Percentiles rank a stretch among this genome's conserved stretches.
phyloP scores from a whole-genome alignment of 2,329 filamentous ascomycete genomes.

The Cladosporium austrohemisphaericum region DNA sequence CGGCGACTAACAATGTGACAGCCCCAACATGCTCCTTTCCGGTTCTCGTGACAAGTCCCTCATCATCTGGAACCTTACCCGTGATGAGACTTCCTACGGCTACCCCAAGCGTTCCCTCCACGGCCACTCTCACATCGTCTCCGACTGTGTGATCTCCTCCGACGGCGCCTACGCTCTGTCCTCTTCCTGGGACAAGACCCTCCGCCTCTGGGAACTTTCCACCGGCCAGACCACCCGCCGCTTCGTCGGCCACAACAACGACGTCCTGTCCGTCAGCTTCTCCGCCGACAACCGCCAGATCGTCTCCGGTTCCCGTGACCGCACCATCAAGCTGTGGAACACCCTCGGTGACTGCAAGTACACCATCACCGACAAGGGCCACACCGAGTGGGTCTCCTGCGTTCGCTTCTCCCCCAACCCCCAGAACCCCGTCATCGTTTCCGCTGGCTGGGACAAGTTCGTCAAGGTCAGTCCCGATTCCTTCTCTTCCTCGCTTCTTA shows the following conservation, averaged over 20 bases:
- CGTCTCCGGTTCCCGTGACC: constrained; percentile 96
- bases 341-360: constrained; percentile 99
- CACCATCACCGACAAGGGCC: constrained; percentile 99
- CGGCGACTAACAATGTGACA: constrained; percentile 31
- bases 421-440: constrained; percentile 99
- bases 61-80: constrained; percentile 99
- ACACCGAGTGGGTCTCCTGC: constrained; percentile 99
- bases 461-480: constrained; percentile 78
- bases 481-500: constrained; percentile 59
- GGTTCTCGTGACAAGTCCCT: constrained; percentile 96
- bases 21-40: constrained; percentile 99
- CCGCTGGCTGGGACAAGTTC: constrained; percentile 98
- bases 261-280: constrained; percentile 99
- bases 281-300: constrained; percentile 99
- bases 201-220: constrained; percentile 98
- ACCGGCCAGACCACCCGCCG: constrained; percentile 95
- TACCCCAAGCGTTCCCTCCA: constrained; percentile 98
- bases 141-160: constrained; percentile 99
- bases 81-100: constrained; percentile 95
- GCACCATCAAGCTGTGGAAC: constrained; percentile 99
- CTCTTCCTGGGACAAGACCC: constrained; percentile 99
- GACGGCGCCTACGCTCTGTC: constrained; percentile 99
- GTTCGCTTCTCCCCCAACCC: constrained; percentile 99
- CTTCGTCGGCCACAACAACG: constrained; percentile 99
- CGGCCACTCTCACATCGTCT: constrained; percentile 99